phyloP scores from a whole-genome alignment of 306 rosid genomes.

The Adenanthera pavonina region DNA sequence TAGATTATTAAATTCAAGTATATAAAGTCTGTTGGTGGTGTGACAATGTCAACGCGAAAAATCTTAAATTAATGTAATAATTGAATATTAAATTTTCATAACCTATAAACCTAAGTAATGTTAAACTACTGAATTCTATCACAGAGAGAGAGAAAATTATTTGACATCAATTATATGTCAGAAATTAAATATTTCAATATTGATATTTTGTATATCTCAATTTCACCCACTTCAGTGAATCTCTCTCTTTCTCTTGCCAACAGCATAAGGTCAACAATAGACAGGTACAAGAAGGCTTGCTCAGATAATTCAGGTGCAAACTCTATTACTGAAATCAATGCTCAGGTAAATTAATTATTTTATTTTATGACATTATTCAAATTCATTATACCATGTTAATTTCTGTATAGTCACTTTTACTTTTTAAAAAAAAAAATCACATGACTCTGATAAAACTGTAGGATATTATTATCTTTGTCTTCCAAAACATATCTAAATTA shows the following conservation, averaged over 20 bases:
- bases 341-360: slow-evolving; percentile 65
- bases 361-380: not conserved
- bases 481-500: not conserved
- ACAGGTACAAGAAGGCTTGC: slow-evolving; percentile 86
- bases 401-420: not conserved
- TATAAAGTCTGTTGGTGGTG: too few species aligned
- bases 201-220: too few species aligned
- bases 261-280: slow-evolving; percentile 84
- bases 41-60: too few species aligned
- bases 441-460: not conserved
- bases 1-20: too few species aligned
- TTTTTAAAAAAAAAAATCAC: not conserved
- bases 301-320: slow-evolving; percentile 71
- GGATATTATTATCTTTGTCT: not conserved
- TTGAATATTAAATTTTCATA: too few species aligned
- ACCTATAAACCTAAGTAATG: too few species aligned
- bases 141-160: too few species aligned
- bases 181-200: too few species aligned
- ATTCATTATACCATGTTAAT: not conserved
- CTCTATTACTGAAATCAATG: slow-evolving; percentile 77
- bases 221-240: too few species aligned
- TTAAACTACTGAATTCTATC: too few species aligned
- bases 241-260: not conserved
- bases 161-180: too few species aligned
- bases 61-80: too few species aligned